These are phyloP conservation scores for Stromatinia cepivora DNA, from an alignment of 2,329 filamentous ascomycete genomes.

Conservation along the genomic window DNA sequence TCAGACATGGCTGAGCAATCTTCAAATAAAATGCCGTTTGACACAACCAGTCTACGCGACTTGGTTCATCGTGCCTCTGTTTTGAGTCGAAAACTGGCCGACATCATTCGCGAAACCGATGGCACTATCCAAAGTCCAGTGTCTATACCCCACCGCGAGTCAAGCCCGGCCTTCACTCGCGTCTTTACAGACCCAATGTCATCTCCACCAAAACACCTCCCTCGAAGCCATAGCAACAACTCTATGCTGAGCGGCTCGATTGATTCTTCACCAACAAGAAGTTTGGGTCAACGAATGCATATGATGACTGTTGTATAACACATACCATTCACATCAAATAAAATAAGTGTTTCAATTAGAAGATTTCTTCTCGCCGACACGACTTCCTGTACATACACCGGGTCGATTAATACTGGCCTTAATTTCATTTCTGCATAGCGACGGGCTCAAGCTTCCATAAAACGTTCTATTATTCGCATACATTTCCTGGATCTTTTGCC, in stretches of 20 bases:
- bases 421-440: conserved; percentile 26
- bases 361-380: conserved; percentile 4
- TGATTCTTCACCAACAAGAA: conserved; percentile 53
- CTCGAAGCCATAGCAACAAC: conserved; percentile 56
- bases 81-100: conserved; percentile 59
- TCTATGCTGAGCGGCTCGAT: conserved; percentile 54
- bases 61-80: conserved; percentile 63
- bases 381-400: conserved; percentile 24
- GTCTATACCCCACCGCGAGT: conserved; percentile 52
- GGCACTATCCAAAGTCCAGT: conserved; percentile 57
- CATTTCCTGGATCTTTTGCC: conserved; percentile 9
- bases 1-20: conserved; percentile 37
- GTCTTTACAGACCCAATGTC: conserved; percentile 64
- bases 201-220: conserved; percentile 52
- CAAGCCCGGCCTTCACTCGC: conserved; percentile 66
- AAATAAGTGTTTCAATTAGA: neutral
- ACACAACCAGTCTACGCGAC: conserved; percentile 67
- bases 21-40: conserved; percentile 60
- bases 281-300: conserved; percentile 56
- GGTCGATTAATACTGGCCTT: conserved; percentile 2
- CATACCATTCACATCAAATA: conserved; percentile 10
- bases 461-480: conserved; percentile 20
- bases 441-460: conserved; percentile 18
- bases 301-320: conserved; percentile 60
- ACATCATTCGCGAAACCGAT: conserved; percentile 60